These are phyloP conservation scores for Zygoascus tannicola DNA, from an alignment of 805 yeast species.

Conservation along the genomic window DNA sequence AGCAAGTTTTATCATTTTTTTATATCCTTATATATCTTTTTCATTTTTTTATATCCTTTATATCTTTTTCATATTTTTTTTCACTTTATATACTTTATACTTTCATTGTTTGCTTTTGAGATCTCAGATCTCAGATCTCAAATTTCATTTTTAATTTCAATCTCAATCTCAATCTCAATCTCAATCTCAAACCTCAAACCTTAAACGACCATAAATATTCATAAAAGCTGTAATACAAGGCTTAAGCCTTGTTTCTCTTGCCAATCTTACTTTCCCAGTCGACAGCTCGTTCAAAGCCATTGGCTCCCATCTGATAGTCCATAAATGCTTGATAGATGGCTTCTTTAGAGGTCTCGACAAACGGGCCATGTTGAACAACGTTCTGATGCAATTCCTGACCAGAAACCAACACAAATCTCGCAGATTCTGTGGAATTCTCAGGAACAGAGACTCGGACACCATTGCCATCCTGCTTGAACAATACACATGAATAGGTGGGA, in stretches of 20 bases:
- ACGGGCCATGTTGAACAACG: conserved; percentile 83
- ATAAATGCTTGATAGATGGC: conserved; percentile 58
- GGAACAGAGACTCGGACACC: conserved; percentile 44
- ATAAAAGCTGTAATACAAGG: background rate
- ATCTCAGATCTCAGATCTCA: too few species aligned
- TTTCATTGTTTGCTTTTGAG: too few species aligned
- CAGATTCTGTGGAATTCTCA: conserved; percentile 32
- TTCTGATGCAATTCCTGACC: conserved; percentile 68
- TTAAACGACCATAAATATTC: too few species aligned
- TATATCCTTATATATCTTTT: too few species aligned
- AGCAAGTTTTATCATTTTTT: too few species aligned
- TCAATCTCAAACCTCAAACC: too few species aligned
- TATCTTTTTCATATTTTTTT: too few species aligned
- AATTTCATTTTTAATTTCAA: too few species aligned
- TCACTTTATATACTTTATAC: too few species aligned
- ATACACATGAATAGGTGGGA: conserved; percentile 43
- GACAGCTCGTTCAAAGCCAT: conserved; percentile 29
- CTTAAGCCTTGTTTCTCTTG: conserved; percentile 8
- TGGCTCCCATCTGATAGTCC: conserved; percentile 50
- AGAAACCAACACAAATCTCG: conserved; percentile 66
- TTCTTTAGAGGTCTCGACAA: conserved; percentile 64
- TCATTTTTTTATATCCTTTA: too few species aligned
- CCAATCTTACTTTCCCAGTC: conserved; percentile 28
- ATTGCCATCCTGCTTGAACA: conserved; percentile 65
- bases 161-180: too few species aligned